These are phyloP conservation scores for Candida coquimbonensis DNA, from an alignment of 805 yeast species.

Conservation along the genomic window DNA sequence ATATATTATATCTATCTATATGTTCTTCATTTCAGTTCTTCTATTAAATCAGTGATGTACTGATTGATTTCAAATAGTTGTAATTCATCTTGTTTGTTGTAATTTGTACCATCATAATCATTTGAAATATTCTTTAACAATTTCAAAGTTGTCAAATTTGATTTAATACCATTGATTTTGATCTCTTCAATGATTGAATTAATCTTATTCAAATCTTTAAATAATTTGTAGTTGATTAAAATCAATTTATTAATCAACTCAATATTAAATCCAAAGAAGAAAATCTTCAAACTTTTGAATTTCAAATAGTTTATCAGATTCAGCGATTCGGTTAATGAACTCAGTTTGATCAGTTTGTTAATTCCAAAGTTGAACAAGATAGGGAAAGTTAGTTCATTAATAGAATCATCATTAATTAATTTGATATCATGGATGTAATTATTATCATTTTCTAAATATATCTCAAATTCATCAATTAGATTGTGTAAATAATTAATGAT, in stretches of 20 bases:
- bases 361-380: neutral
- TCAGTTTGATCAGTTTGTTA: too few relatives aligned
- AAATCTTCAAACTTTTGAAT: slow-evolving; percentile 20
- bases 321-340: too few relatives aligned
- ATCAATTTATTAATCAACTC: slow-evolving; percentile 30
- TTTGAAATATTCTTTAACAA: slow-evolving; percentile 6
- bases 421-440: too few relatives aligned
- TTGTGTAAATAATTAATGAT: neutral
- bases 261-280: slow-evolving; percentile 30
- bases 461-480: neutral
- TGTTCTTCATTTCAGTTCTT: neutral
- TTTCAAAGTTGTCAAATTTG: slow-evolving; percentile 27
- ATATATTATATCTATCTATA: neutral
- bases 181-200: slow-evolving; percentile 31
- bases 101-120: slow-evolving; percentile 2
- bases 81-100: slow-evolving; percentile 4
- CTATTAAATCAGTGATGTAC: slow-evolving; percentile 2
- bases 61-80: slow-evolving; percentile 4
- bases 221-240: slow-evolving; percentile 32
- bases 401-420: too few relatives aligned
- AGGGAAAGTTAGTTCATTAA: slow-evolving; percentile 2
- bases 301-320: neutral
- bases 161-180: slow-evolving; percentile 33
- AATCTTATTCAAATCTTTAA: slow-evolving; percentile 30
- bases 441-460: neutral